A percentile compares a stretch with the other conserved stretches of the same genome.
Conservation (phyloP, 2,329 filamentous ascomycete species). For the Huntiella savannae region DNA sequence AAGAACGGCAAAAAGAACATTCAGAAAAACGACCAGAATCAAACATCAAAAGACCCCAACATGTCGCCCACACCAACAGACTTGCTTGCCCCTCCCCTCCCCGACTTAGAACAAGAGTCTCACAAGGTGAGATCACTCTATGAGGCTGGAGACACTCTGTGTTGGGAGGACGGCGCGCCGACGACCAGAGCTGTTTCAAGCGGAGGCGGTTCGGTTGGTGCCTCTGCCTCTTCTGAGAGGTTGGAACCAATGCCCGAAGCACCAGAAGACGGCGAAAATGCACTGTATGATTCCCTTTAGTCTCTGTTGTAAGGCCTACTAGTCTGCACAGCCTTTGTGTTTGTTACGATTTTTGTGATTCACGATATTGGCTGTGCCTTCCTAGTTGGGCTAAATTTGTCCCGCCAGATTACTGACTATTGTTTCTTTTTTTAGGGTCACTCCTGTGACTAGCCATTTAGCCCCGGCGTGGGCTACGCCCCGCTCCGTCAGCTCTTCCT, state of each 20-base stretch:
- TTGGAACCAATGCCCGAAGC: conserved; percentile 31
- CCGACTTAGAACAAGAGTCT: conserved; percentile 41
- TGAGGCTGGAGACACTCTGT: conserved; percentile 33
- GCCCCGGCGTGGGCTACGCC: conserved; percentile 20
- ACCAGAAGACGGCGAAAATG: conserved; percentile 28
- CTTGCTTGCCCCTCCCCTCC: conserved; percentile 27
- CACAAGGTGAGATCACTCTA: conserved; percentile 50
- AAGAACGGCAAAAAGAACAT: background rate
- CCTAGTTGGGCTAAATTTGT: conserved; percentile 1
- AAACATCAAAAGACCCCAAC: background rate
- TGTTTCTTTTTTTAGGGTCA: conserved; percentile 11
- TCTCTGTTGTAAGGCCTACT: no score
- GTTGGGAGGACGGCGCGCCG: conserved; percentile 29
- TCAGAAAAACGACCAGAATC: background rate
- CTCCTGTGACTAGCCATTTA: conserved; percentile 13
- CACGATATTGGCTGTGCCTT: conserved; percentile 9
- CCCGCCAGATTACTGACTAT: conserved; percentile 1
- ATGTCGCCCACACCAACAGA: conserved; percentile 24
- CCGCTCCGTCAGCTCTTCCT: conserved; percentile 24
- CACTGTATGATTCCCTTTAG: conserved; percentile 3
- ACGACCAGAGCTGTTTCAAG: background rate
- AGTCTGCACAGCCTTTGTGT: no score
- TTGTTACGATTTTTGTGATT: no score
- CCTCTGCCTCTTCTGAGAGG: conserved; percentile 22
- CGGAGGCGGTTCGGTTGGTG: background rate